A percentile compares a stretch with the other conserved stretches of the same genome.
Conservation (phyloP, 768 basidiomycete species). For the Hypholoma fasciculare region DNA sequence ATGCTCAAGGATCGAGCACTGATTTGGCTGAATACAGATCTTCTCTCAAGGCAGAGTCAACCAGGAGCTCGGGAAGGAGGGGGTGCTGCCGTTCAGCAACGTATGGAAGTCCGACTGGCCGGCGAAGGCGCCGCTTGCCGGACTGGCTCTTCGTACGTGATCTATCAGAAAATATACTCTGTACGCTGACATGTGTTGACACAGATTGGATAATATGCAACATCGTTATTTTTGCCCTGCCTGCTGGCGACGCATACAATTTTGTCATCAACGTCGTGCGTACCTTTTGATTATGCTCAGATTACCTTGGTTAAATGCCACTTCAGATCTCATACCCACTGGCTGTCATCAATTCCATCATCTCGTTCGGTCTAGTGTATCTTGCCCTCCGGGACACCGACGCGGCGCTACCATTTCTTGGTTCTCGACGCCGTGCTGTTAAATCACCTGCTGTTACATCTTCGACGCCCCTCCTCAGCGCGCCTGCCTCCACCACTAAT, state of each 20-base stretch:
- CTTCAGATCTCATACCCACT: slow-evolving; percentile 43
- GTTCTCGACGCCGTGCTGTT: too few species aligned
- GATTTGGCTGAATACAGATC: slow-evolving; percentile 9
- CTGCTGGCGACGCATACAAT: slow-evolving; percentile 66
- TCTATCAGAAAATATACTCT: background rate
- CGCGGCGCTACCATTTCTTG: background rate
- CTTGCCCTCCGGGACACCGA: slow-evolving; percentile 19
- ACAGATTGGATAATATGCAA: slow-evolving; percentile 37
- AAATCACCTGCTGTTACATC: background rate
- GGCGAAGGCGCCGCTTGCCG: slow-evolving; percentile 58
- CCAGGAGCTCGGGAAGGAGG: slow-evolving; percentile 64
- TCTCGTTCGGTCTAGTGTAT: slow-evolving; percentile 53
- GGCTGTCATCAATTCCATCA: slow-evolving; percentile 49
- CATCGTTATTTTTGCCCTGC: slow-evolving; percentile 38
- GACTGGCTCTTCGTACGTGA: slow-evolving; percentile 50
- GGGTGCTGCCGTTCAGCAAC: slow-evolving; percentile 57
- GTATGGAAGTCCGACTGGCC: slow-evolving; percentile 64
- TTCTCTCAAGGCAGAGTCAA: slow-evolving; percentile 44
- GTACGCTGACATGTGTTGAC: too few species aligned
- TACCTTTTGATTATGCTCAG: background rate
- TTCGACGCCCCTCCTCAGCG: slow-evolving; percentile 9
- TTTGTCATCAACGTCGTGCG: slow-evolving; percentile 60
- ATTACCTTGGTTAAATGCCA: background rate
- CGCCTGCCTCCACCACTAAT: slow-evolving; percentile 19
- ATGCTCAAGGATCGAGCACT: slow-evolving; percentile 20